phyloP scores from a whole-genome alignment of 164 flowering plant species.

The Aristolochia contorta region DNA sequence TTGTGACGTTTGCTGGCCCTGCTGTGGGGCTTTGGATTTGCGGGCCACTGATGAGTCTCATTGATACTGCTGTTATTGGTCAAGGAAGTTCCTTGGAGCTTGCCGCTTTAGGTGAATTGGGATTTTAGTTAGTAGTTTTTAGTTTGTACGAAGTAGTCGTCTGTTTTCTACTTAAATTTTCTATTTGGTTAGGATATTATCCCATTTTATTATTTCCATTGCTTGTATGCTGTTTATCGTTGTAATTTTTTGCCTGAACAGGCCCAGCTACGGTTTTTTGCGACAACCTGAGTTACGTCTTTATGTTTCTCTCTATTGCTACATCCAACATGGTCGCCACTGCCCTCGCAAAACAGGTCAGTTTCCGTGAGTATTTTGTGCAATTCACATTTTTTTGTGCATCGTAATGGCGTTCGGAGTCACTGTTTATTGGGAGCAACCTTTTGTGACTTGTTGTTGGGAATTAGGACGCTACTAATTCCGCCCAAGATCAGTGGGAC shows the following conservation, averaged over 20 bases:
- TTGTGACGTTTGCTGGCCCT: constrained; percentile 75
- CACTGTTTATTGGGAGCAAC: too few relatives aligned
- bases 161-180: too few relatives aligned
- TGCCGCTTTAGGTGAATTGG: constrained; percentile 71
- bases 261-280: constrained; percentile 93
- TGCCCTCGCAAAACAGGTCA: constrained; percentile 65
- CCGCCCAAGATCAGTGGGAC: too few relatives aligned
- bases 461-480: too few relatives aligned
- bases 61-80: constrained; percentile 89
- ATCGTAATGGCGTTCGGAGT: too few relatives aligned
- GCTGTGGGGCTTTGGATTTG: constrained; percentile 86
- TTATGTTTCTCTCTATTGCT: constrained; percentile 93
- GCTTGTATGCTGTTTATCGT: neutral
- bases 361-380: neutral
- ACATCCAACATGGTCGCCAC: constrained; percentile 96
- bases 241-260: constrained; percentile 20
- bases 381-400: neutral
- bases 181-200: too few relatives aligned
- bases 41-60: constrained; percentile 87
- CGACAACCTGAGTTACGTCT: constrained; percentile 61
- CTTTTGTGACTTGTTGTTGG: too few relatives aligned
- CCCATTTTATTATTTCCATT: neutral
- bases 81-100: constrained; percentile 89
- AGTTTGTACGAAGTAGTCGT: too few relatives aligned
- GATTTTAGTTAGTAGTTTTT: too few relatives aligned